Evolutionary conservation across 2,329 filamentous ascomycete genomes (phyloP), one percentile per base, ranked within the genome.

Genomic region (Exophiala aquamarina): DNA sequence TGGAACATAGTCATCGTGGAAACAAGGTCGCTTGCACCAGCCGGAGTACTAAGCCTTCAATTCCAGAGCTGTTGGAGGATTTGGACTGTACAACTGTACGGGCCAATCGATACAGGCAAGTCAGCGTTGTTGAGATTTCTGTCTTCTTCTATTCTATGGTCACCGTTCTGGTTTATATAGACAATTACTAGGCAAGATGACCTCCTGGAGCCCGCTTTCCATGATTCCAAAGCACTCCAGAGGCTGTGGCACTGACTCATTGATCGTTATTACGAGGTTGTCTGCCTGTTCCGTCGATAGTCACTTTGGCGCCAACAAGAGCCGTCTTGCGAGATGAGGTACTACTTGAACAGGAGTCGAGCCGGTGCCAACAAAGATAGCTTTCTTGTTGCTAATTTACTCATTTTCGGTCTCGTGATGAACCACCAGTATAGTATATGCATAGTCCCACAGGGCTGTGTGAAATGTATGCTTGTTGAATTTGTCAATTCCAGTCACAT

Each of bases 21-120:
- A 83, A 18, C 67, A 71, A 2, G 80, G 79, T 0, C 81, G 72
- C 62, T 84, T 84, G 68, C 81, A 84, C 74, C 75, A 83, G 0
- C 62, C 60, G 0, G 77, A 72, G 57, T 83, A 84, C 76, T 77
- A 82, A 0, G 77, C 66, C 58, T 79, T 78, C 8, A 83, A 69
- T 7, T 66, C 70, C 18, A 71, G 69, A 0, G 81, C 81, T 0
- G 73, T 78, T 1, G 61, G 61, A 11, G 62, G 62, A 54, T n/a
- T n/a, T n/a, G n/a, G n/a, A n/a, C n/a, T n/a, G n/a, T n/a, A n/a
- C n/a, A n/a, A n/a, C n/a, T n/a, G n/a, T n/a, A n/a, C n/a, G n/a
- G n/a, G n/a, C n/a, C n/a, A n/a, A n/a, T n/a, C n/a, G n/a, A n/a
- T n/a, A n/a, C n/a, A n/a, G n/a, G n/a, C n/a, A n/a, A n/a, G n/a